phyloP scores from a whole-genome alignment of 768 basidiomycete genomes.

The Agaricus sinodeliciosus region DNA sequence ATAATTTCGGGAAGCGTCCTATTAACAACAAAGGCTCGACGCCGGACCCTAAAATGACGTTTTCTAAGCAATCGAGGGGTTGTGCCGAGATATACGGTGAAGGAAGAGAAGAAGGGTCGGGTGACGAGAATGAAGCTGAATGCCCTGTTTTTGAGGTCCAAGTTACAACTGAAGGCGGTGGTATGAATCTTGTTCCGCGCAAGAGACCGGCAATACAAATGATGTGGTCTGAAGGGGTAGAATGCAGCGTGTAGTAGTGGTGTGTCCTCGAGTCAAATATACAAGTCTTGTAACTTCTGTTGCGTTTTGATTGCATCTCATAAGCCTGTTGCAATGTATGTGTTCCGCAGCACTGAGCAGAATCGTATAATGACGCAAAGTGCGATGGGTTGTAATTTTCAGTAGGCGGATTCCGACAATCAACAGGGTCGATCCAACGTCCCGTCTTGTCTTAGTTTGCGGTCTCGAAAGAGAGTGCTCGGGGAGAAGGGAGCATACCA shows the following conservation, averaged over 20 bases:
- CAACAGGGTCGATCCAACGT: too few species aligned
- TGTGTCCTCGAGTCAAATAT: not conserved
- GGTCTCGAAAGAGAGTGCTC: not conserved
- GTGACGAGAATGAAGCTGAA: not conserved
- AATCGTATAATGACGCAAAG: not conserved
- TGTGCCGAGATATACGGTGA: not conserved
- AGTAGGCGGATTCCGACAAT: not conserved
- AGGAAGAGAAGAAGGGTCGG: not conserved
- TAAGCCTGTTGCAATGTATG: not conserved
- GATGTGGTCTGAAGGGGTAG: not conserved
- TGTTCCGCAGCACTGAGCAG: not conserved
- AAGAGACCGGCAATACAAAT: not conserved
- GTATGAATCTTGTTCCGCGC: not conserved
- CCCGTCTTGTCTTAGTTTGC: too few species aligned
- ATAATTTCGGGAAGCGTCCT: not conserved
- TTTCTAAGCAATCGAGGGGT: not conserved
- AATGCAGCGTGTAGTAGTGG: not conserved
- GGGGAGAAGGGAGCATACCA: not conserved
- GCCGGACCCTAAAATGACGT: not conserved
- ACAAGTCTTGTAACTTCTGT: not conserved
- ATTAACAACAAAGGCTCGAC: too few species aligned
- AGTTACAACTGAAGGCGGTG: not conserved
- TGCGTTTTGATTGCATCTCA: conserved; percentile 9
- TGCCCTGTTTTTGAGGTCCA: not conserved
- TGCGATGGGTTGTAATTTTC: not conserved